Evolutionary conservation across 495 filamentous ascomycete species (phyloP).

Genomic region (Penicillium soppii): DNA sequence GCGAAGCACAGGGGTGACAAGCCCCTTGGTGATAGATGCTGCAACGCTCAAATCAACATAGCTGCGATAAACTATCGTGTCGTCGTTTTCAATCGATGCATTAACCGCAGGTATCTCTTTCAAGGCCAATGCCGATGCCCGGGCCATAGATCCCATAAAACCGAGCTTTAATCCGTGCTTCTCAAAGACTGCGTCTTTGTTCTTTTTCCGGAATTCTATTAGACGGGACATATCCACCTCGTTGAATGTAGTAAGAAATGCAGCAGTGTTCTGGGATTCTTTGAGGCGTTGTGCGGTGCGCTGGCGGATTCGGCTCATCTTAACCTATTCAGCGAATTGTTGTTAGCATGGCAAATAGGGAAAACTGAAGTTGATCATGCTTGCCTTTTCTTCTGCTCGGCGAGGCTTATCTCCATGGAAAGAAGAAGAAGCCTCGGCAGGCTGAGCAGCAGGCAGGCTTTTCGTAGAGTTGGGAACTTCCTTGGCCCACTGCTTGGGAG

Average conservation of each 20-base stretch:
- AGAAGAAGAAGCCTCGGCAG: neutral
- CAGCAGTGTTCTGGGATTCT: slow-evolving; percentile 90
- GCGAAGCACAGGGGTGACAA: slow-evolving; percentile 86
- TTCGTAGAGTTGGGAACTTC: slow-evolving; percentile 26
- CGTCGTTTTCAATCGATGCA: slow-evolving; percentile 85
- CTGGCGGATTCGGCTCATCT: slow-evolving; percentile 95
- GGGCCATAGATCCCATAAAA: slow-evolving; percentile 89
- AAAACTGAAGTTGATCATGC: neutral
- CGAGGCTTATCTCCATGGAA: slow-evolving; percentile 45
- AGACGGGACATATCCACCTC: slow-evolving; percentile 91
- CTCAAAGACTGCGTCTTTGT: slow-evolving; percentile 84
- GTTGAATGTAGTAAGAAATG: slow-evolving; percentile 89
- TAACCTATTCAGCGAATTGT: slow-evolving; percentile 55
- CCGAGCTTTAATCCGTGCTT: slow-evolving; percentile 88
- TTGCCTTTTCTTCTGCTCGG: slow-evolving; percentile 75
- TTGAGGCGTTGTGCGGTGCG: slow-evolving; percentile 89
- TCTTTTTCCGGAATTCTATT: slow-evolving; percentile 82
- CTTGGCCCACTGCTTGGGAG: neutral
- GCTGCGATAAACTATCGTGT: slow-evolving; percentile 88
- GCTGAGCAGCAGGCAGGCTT: slow-evolving; percentile 10
- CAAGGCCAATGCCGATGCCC: slow-evolving; percentile 79
- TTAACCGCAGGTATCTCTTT: slow-evolving; percentile 83
- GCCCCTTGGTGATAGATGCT: slow-evolving; percentile 89
- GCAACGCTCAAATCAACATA: slow-evolving; percentile 92
- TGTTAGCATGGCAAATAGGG: neutral